Conservation (phyloP, 1,139 yeast genomes). For the Hyphopichia khmerensis region DNA sequence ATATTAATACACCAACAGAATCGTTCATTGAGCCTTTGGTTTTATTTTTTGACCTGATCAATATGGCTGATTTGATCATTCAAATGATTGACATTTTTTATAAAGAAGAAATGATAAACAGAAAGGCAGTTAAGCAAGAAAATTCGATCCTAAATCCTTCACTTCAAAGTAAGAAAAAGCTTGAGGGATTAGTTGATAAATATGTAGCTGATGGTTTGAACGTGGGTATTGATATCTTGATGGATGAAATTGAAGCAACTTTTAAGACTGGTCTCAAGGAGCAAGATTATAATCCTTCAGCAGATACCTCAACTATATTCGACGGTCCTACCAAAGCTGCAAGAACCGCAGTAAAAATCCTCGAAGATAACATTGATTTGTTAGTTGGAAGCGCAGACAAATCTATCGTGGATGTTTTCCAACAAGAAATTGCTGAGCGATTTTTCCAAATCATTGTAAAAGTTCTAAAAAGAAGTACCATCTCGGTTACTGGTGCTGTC, state of each 20-base stretch:
- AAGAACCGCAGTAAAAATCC: conserved; percentile 53
- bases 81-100: conserved; percentile 93
- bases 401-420: conserved; percentile 85
- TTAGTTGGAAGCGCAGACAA: conserved; percentile 85
- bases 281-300: conserved; percentile 34
- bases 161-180: conserved; percentile 72
- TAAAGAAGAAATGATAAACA: conserved; percentile 73
- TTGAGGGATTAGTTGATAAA: conserved; percentile 81
- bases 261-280: conserved; percentile 26
- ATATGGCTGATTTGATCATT: conserved; percentile 87
- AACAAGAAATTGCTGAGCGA: conserved; percentile 89
- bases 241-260: conserved; percentile 63
- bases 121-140: conserved; percentile 63
- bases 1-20: conserved; percentile 16
- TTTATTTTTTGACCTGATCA: conserved; percentile 84
- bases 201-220: conserved; percentile 92
- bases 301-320: conserved; percentile 11
- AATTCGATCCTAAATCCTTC: conserved; percentile 79
- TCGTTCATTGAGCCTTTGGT: conserved; percentile 75
- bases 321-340: conserved; percentile 75
- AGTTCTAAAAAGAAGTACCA: conserved; percentile 62
- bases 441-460: conserved; percentile 77
- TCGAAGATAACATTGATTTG: conserved; percentile 72
- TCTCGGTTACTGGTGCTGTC: conserved; percentile 82
- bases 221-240: conserved; percentile 83